phyloP scores from a whole-genome alignment of 2,329 filamentous ascomycete genomes.

The Ophiostoma quercus region DNA sequence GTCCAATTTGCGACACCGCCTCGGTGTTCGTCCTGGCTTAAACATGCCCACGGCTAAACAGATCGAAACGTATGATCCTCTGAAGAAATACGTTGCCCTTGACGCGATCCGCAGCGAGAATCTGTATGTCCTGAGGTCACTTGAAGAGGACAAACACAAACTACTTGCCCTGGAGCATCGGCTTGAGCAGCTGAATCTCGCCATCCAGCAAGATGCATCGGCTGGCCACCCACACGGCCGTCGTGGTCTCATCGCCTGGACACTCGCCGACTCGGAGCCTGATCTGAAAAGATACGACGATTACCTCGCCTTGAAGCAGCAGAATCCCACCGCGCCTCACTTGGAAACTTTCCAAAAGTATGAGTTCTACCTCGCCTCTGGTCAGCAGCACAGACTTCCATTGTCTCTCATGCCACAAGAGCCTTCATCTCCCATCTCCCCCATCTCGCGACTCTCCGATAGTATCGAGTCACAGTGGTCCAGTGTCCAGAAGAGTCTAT shows the following conservation, averaged over 20 bases:
- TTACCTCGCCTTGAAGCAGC: slow-evolving; percentile 15
- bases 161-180: background rate
- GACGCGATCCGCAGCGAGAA: slow-evolving; percentile 15
- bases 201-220: slow-evolving; percentile 6
- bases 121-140: background rate
- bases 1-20: slow-evolving; percentile 14
- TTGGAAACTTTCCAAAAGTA: slow-evolving; percentile 15
- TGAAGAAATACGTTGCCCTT: slow-evolving; percentile 1
- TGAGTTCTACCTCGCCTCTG: slow-evolving; percentile 7
- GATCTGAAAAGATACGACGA: background rate
- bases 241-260: slow-evolving; percentile 13
- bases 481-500: background rate
- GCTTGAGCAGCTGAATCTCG: slow-evolving; percentile 2
- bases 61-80: slow-evolving; percentile 1
- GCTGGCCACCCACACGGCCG: background rate
- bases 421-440: background rate
- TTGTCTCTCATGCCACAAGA: background rate
- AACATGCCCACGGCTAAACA: slow-evolving; percentile 8
- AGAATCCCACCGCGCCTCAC: background rate
- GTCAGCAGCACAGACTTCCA: background rate
- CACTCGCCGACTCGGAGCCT: background rate
- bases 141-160: slow-evolving; percentile 8
- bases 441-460: background rate
- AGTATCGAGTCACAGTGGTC: background rate
- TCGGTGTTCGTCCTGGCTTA: slow-evolving; percentile 4